These are phyloP conservation scores for Davidsoniella virescens DNA, from an alignment of 2,329 filamentous ascomycete genomes.

Conservation along the genomic window DNA sequence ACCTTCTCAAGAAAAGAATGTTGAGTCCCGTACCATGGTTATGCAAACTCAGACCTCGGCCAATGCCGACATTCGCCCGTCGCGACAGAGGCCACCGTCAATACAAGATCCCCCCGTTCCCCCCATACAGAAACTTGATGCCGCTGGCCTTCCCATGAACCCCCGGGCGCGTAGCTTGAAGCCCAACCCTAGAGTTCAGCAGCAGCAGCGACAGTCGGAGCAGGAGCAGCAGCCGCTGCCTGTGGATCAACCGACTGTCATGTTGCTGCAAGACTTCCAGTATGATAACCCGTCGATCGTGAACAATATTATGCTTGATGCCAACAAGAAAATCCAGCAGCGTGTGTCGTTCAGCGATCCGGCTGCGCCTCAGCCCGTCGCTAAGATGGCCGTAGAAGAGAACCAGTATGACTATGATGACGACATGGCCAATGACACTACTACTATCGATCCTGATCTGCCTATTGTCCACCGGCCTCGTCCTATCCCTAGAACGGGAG, in stretches of 20 bases:
- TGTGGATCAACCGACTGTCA: constrained; percentile 28
- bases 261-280: constrained; percentile 40
- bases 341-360: background rate
- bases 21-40: constrained; percentile 14
- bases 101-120: constrained; percentile 18
- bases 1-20: background rate
- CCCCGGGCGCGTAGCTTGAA: constrained; percentile 26
- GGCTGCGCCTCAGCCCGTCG: background rate
- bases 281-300: constrained; percentile 36
- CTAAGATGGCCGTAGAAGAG: background rate
- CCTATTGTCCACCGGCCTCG: constrained; percentile 38
- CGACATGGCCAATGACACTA: constrained; percentile 4
- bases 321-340: constrained; percentile 20
- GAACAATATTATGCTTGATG: constrained; percentile 31
- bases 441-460: constrained; percentile 9
- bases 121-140: constrained; percentile 28
- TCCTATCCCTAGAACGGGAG: constrained; percentile 35
- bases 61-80: constrained; percentile 19
- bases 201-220: constrained; percentile 15
- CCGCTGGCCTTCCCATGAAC: constrained; percentile 31
- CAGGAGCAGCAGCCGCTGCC: background rate
- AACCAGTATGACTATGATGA: too few relatives aligned
- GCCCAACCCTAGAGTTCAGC: constrained; percentile 17
- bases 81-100: constrained; percentile 17
- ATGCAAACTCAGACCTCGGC: constrained; percentile 21